phyloP scores from a whole-genome alignment of 2,329 filamentous ascomycete genomes.

The Fonsecaea multimorphosa region DNA sequence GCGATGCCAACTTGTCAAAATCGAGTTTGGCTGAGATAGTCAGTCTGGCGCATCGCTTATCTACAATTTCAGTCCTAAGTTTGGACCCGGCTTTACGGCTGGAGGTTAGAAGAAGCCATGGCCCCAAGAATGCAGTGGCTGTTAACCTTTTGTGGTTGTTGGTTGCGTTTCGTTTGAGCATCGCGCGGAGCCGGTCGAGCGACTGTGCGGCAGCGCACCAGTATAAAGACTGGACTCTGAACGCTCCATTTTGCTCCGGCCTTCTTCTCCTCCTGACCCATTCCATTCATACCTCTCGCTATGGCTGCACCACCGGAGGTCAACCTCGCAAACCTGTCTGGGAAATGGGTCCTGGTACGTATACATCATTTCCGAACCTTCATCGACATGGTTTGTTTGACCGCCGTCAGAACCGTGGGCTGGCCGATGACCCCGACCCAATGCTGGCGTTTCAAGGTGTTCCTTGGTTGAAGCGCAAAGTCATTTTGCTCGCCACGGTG shows the following conservation, averaged over 20 bases:
- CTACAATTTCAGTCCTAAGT: too few species aligned
- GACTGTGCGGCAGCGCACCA: too few species aligned
- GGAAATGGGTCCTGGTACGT: background rate
- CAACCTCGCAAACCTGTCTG: background rate
- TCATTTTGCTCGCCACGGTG: background rate
- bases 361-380: background rate
- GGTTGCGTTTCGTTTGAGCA: too few species aligned
- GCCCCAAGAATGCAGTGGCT: too few species aligned
- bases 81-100: too few species aligned
- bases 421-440: background rate
- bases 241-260: background rate
- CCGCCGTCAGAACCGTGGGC: background rate
- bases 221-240: background rate
- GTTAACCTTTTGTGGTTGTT: too few species aligned
- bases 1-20: background rate
- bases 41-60: too few species aligned
- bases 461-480: background rate
- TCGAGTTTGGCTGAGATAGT: background rate
- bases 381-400: background rate
- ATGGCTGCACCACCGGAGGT: constrained; percentile 4
- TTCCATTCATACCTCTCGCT: background rate
- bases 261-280: background rate
- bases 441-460: background rate
- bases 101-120: too few species aligned
- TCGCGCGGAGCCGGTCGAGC: too few species aligned